Percentiles rank a stretch among this genome's conserved stretches.
Evolutionary conservation across 2,329 filamentous ascomycete genomes (phyloP).

Genomic region (Fusarium liriodendri): DNA sequence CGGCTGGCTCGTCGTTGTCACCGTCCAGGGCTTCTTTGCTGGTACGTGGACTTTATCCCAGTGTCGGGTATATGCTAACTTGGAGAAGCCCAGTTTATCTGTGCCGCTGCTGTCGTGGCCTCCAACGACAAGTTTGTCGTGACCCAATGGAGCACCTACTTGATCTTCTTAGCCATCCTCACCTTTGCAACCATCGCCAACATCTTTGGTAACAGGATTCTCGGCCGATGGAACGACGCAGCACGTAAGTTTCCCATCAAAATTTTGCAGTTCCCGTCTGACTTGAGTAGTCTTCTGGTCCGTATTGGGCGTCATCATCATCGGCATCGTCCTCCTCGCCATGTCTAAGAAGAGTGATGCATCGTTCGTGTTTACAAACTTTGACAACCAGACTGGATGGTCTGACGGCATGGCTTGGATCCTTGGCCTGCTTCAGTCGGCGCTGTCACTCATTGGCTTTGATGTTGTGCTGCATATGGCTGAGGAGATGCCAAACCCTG

Average conservation of each 20-base stretch:
- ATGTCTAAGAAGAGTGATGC: slow-evolving; percentile 53
- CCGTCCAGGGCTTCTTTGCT: slow-evolving; percentile 55
- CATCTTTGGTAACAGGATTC: slow-evolving; percentile 54
- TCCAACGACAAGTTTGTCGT: slow-evolving; percentile 52
- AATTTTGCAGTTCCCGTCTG: not conserved
- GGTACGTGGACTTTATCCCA: slow-evolving; percentile 39
- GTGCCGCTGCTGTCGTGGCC: slow-evolving; percentile 53
- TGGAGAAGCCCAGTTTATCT: slow-evolving; percentile 53
- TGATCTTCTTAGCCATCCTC: slow-evolving; percentile 51
- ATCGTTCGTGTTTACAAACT: slow-evolving; percentile 56
- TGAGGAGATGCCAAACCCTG: slow-evolving; percentile 58
- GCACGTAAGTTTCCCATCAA: slow-evolving; percentile 44
- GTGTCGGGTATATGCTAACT: not conserved
- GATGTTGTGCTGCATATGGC: slow-evolving; percentile 58
- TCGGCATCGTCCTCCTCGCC: slow-evolving; percentile 55
- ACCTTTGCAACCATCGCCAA: slow-evolving; percentile 44
- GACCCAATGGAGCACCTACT: slow-evolving; percentile 52
- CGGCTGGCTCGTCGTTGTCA: slow-evolving; percentile 57
- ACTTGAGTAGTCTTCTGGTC: slow-evolving; percentile 51
- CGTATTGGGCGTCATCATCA: slow-evolving; percentile 52
- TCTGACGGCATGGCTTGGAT: slow-evolving; percentile 59
- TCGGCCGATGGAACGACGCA: slow-evolving; percentile 54
- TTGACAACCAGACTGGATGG: slow-evolving; percentile 58
- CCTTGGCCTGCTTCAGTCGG: slow-evolving; percentile 56
- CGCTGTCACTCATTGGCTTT: slow-evolving; percentile 52